Evolutionary conservation across 495 filamentous ascomycete species (phyloP), one percentile per base, ranked within the genome.

Genomic region (Cladorrhinum samala): DNA sequence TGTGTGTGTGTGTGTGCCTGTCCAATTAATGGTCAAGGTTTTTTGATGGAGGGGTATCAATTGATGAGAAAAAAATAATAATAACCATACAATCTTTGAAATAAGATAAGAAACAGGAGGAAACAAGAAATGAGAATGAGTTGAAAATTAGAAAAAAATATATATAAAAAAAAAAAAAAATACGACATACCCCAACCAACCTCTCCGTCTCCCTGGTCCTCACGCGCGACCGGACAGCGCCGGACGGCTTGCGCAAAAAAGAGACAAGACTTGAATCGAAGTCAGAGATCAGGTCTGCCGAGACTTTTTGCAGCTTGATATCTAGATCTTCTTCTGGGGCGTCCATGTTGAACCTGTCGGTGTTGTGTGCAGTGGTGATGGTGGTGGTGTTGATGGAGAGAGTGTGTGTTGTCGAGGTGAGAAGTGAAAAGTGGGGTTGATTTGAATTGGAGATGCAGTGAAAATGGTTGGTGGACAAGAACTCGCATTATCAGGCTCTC

Each of bases 281-380:
- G 52, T 89, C 84, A 9, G 70, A 63, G 33, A 91, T 72, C 43
- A 91, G 72, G 44, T 88, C 84, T 13, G 74, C 70, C 2, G 88
- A 87, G 37, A 79, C 74, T 41, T 84, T 83, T 62, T 89, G 86
- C 17, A 94, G 77, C 62, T 86, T 82, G 44, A 89, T 71, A 56
- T 91, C 88, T 49, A 77, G 69, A 40, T 89, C 87, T 17, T 69
- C 64, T 19, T 79, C 77, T 9, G 69, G 56, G 13, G 72, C 72
- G 54, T 80, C 76, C 76, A 77, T 78, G 18, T 53, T 39, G n/a
- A n/a, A n/a, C n/a, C n/a, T n/a, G n/a, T n/a, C n/a, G n/a, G n/a
- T n/a, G n/a, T n/a, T n/a, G n/a, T n/a, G n/a, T n/a, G n/a, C n/a
- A n/a, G n/a, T n/a, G n/a, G n/a, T 46, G 42, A 19, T 17, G 33